Conservation (phyloP, 2,329 filamentous ascomycete genomes). For the Arachnomyces sp. region DNA sequence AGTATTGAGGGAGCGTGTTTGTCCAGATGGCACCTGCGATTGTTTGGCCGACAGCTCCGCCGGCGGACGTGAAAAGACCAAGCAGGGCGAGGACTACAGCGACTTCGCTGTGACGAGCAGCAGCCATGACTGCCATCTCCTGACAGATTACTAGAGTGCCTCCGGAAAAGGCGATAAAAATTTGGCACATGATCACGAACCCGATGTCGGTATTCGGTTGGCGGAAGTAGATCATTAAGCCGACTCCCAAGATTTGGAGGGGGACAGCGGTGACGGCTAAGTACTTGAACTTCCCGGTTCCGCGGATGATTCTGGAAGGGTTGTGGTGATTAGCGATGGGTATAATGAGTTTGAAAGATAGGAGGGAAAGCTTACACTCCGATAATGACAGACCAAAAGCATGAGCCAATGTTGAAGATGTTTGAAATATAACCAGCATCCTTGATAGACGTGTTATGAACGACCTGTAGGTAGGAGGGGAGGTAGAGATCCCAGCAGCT, state of each 20-base stretch:
- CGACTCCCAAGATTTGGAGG: slow-evolving; percentile 42
- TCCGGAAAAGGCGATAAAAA: slow-evolving; percentile 46
- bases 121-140: slow-evolving; percentile 50
- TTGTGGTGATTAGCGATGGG: background rate
- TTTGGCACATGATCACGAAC: slow-evolving; percentile 47
- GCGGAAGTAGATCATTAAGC: slow-evolving; percentile 49
- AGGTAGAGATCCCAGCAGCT: slow-evolving; percentile 46
- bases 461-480: slow-evolving; percentile 46
- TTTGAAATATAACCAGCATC: slow-evolving; percentile 39
- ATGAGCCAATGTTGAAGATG: slow-evolving; percentile 45
- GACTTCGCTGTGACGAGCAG: slow-evolving; percentile 45
- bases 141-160: slow-evolving; percentile 45
- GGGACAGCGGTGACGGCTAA: slow-evolving; percentile 44
- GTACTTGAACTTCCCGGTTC: slow-evolving; percentile 44
- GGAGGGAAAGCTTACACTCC: slow-evolving; percentile 24
- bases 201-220: slow-evolving; percentile 40
- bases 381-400: slow-evolving; percentile 39
- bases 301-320: slow-evolving; percentile 32
- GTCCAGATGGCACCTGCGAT: slow-evolving; percentile 25
- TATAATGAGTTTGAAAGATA: background rate
- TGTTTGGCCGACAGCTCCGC: slow-evolving; percentile 22
- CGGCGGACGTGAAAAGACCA: slow-evolving; percentile 21
- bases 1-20: slow-evolving; percentile 16
- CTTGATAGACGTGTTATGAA: slow-evolving; percentile 37
- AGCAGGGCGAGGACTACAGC: slow-evolving; percentile 29